These are phyloP conservation scores for Termitomyces sp. DNA, from an alignment of 768 basidiomycete species.

Conservation along the genomic window DNA sequence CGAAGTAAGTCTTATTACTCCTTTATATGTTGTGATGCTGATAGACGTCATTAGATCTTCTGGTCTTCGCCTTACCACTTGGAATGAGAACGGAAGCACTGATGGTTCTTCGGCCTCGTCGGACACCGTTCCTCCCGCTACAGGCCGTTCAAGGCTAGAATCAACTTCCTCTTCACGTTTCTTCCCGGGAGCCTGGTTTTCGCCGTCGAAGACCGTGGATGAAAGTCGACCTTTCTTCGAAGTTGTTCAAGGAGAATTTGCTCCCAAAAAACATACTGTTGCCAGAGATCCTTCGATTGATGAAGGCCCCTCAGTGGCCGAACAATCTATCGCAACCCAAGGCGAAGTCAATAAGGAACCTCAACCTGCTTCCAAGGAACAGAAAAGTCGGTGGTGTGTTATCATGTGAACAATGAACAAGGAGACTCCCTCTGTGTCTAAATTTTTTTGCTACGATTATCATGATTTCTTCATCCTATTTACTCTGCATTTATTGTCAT, in stretches of 20 bases:
- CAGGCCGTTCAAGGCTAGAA: slow-evolving; percentile 38
- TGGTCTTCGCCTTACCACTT: slow-evolving; percentile 13
- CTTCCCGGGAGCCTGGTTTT: slow-evolving; percentile 55
- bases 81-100: slow-evolving; percentile 7
- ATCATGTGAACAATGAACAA: slow-evolving; percentile 27
- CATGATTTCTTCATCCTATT: slow-evolving; percentile 7
- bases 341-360: slow-evolving; percentile 13
- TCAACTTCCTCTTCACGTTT: slow-evolving; percentile 51
- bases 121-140: slow-evolving; percentile 12
- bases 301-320: slow-evolving; percentile 14
- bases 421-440: neutral
- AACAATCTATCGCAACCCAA: slow-evolving; percentile 11
- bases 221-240: slow-evolving; percentile 45
- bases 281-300: slow-evolving; percentile 15
- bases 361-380: slow-evolving; percentile 18
- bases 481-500: slow-evolving; percentile 6
- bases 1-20: slow-evolving; percentile 4
- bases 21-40: neutral
- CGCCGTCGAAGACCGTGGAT: slow-evolving; percentile 29
- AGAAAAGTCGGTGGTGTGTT: slow-evolving; percentile 33
- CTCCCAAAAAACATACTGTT: slow-evolving; percentile 20
- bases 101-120: slow-evolving; percentile 6
- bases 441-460: slow-evolving; percentile 9
- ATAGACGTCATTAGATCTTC: slow-evolving; percentile 7
- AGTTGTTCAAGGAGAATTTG: slow-evolving; percentile 45